Percentiles rank a stretch among this genome's conserved stretches.
These are phyloP conservation scores for Didymella sp. DNA, from an alignment of 2,329 filamentous ascomycete genomes.

Conservation along the genomic window DNA sequence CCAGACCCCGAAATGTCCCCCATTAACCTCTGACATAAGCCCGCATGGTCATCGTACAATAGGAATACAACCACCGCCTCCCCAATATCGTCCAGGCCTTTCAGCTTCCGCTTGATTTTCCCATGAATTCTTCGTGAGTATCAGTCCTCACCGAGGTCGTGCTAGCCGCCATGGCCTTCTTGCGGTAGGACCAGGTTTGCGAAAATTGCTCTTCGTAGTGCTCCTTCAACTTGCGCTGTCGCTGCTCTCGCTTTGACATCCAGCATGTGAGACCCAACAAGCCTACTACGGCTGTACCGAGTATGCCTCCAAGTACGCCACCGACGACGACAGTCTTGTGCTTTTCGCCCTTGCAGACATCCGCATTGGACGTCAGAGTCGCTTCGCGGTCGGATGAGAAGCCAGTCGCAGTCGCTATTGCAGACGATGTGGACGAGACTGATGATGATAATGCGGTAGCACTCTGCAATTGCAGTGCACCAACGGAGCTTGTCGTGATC, in stretches of 20 bases:
- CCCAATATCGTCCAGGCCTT: too few relatives aligned
- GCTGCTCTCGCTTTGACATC: constrained; percentile 40
- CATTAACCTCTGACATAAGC: constrained; percentile 1
- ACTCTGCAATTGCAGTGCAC: constrained; percentile 30
- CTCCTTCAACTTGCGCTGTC: constrained; percentile 43
- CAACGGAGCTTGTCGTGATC: constrained; percentile 33
- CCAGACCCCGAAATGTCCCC: constrained; percentile 1
- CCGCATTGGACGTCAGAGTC: constrained; percentile 8
- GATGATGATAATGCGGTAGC: constrained; percentile 15
- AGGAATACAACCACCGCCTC: neutral
- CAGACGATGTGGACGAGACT: constrained; percentile 7
- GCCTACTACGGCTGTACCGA: constrained; percentile 31
- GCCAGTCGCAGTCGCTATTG: constrained; percentile 14
- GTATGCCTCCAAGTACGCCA: constrained; percentile 34
- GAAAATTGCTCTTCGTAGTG: constrained; percentile 45
- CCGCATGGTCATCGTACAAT: neutral
- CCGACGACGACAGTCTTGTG: constrained; percentile 33
- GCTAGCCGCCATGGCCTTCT: constrained; percentile 30
- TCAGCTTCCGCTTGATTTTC: constrained; percentile 1
- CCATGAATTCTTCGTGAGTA: constrained; percentile 6
- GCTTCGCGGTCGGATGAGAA: constrained; percentile 7
- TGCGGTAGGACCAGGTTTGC: constrained; percentile 37
- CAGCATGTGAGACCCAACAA: constrained; percentile 28
- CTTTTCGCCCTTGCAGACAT: constrained; percentile 28
- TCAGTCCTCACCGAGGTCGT: constrained; percentile 10